These are phyloP conservation scores for Colletotrichum sp. DNA, from an alignment of 2,329 filamentous ascomycete species.

Conservation along the genomic window DNA sequence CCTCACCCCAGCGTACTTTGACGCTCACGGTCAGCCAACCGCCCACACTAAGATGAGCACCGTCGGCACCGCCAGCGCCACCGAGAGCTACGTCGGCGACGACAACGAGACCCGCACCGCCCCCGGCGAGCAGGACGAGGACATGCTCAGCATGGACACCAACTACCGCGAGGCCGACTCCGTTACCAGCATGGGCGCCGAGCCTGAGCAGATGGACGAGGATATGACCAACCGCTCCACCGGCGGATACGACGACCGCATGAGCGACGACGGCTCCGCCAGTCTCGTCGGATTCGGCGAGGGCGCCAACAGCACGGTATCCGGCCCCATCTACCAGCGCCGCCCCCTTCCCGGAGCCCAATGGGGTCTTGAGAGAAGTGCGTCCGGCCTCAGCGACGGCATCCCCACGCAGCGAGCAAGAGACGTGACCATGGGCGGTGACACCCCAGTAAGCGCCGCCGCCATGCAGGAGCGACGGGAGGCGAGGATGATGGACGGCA, in stretches of 20 bases:
- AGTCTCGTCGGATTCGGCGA: conserved; percentile 93
- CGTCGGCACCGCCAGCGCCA: conserved; percentile 89
- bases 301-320: conserved; percentile 84
- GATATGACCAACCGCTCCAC: conserved; percentile 54
- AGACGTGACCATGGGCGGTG: conserved; percentile 33
- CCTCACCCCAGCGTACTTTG: conserved; percentile 77
- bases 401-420: conserved; percentile 36
- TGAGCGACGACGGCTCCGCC: conserved; percentile 84
- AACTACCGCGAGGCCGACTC: conserved; percentile 63
- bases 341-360: conserved; percentile 45
- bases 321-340: conserved; percentile 74
- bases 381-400: conserved; percentile 57
- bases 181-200: conserved; percentile 59
- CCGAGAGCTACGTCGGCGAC: conserved; percentile 71
- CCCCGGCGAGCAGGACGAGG: conserved; percentile 64
- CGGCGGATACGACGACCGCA: conserved; percentile 68
- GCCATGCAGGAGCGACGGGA: conserved; percentile 60
- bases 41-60: conserved; percentile 83
- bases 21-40: conserved; percentile 71
- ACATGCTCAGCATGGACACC: conserved; percentile 74
- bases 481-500: conserved; percentile 70
- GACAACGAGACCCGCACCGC: conserved; percentile 53
- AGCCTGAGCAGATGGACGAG: conserved; percentile 57
- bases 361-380: conserved; percentile 55
- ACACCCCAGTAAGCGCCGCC: conserved; percentile 52